Evolutionary conservation across 441 rosid genomes (phyloP).

Genomic region (Brassica balearica): DNA sequence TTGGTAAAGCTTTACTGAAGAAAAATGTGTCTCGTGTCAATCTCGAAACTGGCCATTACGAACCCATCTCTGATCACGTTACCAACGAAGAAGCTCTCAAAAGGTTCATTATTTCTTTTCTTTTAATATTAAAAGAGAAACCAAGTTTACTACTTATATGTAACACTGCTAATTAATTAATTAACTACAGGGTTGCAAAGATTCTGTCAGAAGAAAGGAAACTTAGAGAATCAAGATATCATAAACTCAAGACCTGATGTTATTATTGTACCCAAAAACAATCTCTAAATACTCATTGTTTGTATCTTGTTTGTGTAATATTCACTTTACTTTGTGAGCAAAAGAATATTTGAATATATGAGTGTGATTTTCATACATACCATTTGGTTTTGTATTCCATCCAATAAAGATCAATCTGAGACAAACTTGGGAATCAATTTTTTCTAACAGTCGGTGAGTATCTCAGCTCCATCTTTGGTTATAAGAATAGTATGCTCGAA

Average conservation of each 20-base stretch:
- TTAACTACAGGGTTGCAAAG: slow-evolving; percentile 42
- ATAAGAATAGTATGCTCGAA: slow-evolving; percentile 93
- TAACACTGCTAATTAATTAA: neutral
- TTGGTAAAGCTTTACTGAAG: slow-evolving; percentile 57
- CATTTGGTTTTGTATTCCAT: slow-evolving; percentile 15
- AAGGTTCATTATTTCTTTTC: slow-evolving; percentile 30
- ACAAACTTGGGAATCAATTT: neutral
- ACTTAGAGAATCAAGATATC: slow-evolving; percentile 43
- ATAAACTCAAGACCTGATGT: slow-evolving; percentile 23
- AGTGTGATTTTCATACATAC: slow-evolving; percentile 27
- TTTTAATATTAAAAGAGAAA: neutral
- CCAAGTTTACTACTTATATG: neutral
- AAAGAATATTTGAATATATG: slow-evolving; percentile 33
- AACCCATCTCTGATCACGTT: slow-evolving; percentile 32
- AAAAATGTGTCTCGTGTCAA: slow-evolving; percentile 56
- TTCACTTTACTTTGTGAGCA: slow-evolving; percentile 19
- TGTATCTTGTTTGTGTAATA: slow-evolving; percentile 20
- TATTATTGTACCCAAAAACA: neutral
- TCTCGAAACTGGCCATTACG: slow-evolving; percentile 48
- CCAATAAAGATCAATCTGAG: slow-evolving; percentile 17
- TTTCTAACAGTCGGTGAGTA: slow-evolving; percentile 59
- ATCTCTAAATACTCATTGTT: slow-evolving; percentile 12
- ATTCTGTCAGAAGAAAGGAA: slow-evolving; percentile 42
- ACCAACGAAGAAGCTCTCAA: slow-evolving; percentile 53
- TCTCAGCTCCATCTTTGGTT: slow-evolving; percentile 86